Evolutionary conservation across 2,329 filamentous ascomycete genomes (phyloP), one percentile per base, ranked within the genome.

Genomic region (Fusarium nematophilum): DNA sequence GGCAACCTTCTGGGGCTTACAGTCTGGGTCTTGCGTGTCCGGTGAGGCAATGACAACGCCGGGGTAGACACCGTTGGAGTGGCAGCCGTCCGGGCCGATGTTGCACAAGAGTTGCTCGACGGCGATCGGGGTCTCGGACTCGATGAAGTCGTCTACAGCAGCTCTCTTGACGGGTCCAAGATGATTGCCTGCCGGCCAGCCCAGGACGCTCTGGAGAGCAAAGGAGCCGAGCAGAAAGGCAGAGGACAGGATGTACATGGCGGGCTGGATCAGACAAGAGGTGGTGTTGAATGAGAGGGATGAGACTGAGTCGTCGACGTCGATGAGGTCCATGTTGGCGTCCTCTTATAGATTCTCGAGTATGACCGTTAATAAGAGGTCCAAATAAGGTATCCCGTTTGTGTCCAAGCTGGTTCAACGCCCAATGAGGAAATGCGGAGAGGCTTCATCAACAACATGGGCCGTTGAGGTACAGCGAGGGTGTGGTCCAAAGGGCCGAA

Each of bases 11-110:
- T 3, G 13, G 13, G 31, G 71, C 81, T 76, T 73, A 87, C 85
- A 88, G 65, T 86, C 77, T 5, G 86, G 86, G 44, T 83, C 75
- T 13, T 63, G 62, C 29, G 75, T 83, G 58, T 80, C 83, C 4
- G 86, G 86, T 34, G 81, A 83, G 13, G 86, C 86, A 66, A 88
- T 75, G 13, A 88, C 83, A 27, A 83, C 69, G 3, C 86, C 86
- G 1, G 80, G 69, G 27, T 68, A 72, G 5, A 80, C 83, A 3
- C 81, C 82, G 9, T 71, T 55, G 13, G 79, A 78, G 59, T 82
- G 73, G 62, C 81, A 82, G 21, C 86, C 86, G 49, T 72, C 72
- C 9, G 83, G 71, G 4, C 86, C 86, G 59, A 88, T 86, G 67
- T 88, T 88, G 74, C 82, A 85, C 30, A 87, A 71, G 21, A 88